Conservation (phyloP, 2,329 filamentous ascomycete genomes). For the Scytalidium sp. region DNA sequence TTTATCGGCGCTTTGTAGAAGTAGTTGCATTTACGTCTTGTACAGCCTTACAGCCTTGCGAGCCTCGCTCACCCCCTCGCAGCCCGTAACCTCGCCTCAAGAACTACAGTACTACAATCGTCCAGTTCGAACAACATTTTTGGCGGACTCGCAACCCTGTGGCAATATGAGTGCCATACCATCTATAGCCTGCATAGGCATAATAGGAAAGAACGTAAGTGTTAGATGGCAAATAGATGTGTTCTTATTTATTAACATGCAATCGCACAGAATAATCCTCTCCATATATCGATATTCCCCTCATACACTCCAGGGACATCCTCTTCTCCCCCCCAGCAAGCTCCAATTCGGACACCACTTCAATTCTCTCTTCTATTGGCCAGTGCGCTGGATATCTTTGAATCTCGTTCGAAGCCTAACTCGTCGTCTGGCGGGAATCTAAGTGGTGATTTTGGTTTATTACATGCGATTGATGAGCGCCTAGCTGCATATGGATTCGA, state of each 20-base stretch:
- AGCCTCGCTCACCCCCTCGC: background rate
- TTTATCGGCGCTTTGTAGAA: too few species aligned
- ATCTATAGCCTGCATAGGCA: constrained; percentile 86
- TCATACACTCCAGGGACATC: constrained; percentile 57
- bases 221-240: background rate
- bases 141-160: background rate
- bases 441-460: constrained; percentile 83
- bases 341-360: constrained; percentile 66
- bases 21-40: background rate
- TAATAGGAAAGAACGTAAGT: constrained; percentile 88
- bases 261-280: constrained; percentile 79
- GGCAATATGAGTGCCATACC: constrained; percentile 56
- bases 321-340: constrained; percentile 39
- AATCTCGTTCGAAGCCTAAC: constrained; percentile 73
- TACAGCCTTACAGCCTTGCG: constrained; percentile 1
- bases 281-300: constrained; percentile 89
- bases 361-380: constrained; percentile 92
- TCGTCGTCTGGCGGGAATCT: constrained; percentile 46
- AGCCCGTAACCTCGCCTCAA: background rate
- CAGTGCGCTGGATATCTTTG: constrained; percentile 90
- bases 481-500: constrained; percentile 94
- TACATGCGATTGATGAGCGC: constrained; percentile 91
- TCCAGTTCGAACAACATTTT: constrained; percentile 37
- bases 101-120: background rate
- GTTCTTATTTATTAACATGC: constrained; percentile 6